phyloP scores from a whole-genome alignment of 2,329 filamentous ascomycete species.

The Verticillium klebahnii region DNA sequence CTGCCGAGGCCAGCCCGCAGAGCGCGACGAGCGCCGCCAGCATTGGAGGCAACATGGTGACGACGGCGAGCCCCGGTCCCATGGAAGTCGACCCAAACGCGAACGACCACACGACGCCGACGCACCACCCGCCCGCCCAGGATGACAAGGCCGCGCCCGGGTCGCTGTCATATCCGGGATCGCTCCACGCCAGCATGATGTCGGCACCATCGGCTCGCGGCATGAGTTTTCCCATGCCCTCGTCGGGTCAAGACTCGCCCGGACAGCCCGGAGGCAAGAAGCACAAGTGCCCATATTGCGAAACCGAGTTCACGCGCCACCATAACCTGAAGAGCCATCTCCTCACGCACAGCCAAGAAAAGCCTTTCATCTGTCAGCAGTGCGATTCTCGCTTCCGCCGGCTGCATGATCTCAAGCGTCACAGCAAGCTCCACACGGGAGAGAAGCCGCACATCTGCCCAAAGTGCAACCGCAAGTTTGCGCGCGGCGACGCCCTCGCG shows the following conservation, averaged over 20 bases:
- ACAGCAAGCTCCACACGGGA: conserved; percentile 93
- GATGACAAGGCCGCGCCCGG: conserved; percentile 45
- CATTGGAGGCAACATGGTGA: conserved; percentile 37
- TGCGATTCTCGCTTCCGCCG: conserved; percentile 90
- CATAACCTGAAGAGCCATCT: conserved; percentile 98
- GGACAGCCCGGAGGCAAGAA: conserved; percentile 64
- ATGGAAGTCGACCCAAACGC: conserved; percentile 50
- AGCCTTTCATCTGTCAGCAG: conserved; percentile 91
- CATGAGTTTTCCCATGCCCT: conserved; percentile 54
- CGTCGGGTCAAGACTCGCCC: conserved; percentile 41
- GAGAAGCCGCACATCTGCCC: conserved; percentile 93
- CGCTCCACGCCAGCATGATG: conserved; percentile 38
- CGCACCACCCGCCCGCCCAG: conserved; percentile 37
- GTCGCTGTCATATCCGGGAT: conserved; percentile 52
- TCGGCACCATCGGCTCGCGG: conserved; percentile 43
- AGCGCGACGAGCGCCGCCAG: conserved; percentile 34
- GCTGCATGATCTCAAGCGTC: conserved; percentile 90
- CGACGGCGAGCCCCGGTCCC: conserved; percentile 46
- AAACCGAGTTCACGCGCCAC: conserved; percentile 93
- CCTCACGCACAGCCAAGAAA: conserved; percentile 96
- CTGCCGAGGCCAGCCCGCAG: conserved; percentile 38
- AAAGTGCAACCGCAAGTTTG: conserved; percentile 92
- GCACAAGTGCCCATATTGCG: conserved; percentile 94
- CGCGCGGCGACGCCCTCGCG: conserved; percentile 88
- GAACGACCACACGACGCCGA: conserved; percentile 27